Evolutionary conservation across 257 asterid species (phyloP).

Genomic region (Capsicum rhomboideum): DNA sequence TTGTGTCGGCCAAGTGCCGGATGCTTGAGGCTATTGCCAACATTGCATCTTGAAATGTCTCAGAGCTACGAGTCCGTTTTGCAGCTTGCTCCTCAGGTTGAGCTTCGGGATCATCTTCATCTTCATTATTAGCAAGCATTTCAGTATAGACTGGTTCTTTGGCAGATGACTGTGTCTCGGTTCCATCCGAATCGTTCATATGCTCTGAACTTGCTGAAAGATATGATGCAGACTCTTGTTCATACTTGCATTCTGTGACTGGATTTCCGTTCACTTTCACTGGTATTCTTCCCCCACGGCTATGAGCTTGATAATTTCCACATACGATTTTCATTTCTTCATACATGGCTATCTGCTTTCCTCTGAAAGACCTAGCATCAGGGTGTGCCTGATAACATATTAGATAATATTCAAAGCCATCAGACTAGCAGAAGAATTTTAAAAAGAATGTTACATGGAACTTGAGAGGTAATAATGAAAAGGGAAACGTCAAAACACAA

Average conservation of each 20-base stretch:
- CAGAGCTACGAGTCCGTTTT: constrained; percentile 1
- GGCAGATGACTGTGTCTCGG: constrained; percentile 1
- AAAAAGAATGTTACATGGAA: not conserved
- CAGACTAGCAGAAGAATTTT: not conserved
- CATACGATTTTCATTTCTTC: constrained; percentile 1
- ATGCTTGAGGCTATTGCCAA: constrained; percentile 2
- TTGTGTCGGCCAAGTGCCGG: not conserved
- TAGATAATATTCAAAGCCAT: not conserved
- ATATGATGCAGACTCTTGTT: constrained; percentile 4
- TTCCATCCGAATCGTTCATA: not conserved
- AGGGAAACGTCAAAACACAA: not conserved
- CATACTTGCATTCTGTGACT: not conserved
- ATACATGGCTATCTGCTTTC: constrained; percentile 1
- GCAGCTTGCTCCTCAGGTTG: not conserved
- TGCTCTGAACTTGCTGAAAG: constrained; percentile 3
- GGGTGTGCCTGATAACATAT: constrained; percentile 2
- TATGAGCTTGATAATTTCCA: not conserved
- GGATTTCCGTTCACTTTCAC: constrained; percentile 3
- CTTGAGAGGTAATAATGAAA: not conserved
- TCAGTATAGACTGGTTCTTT: constrained; percentile 1
- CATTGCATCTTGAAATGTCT: not conserved
- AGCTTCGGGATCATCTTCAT: not conserved
- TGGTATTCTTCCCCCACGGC: not conserved
- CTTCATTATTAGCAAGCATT: constrained; percentile 1
- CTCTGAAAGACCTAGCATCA: constrained; percentile 4